Evolutionary conservation across 2,329 filamentous ascomycete species (phyloP).

Genomic region (Trichoderma brevicompactum): DNA sequence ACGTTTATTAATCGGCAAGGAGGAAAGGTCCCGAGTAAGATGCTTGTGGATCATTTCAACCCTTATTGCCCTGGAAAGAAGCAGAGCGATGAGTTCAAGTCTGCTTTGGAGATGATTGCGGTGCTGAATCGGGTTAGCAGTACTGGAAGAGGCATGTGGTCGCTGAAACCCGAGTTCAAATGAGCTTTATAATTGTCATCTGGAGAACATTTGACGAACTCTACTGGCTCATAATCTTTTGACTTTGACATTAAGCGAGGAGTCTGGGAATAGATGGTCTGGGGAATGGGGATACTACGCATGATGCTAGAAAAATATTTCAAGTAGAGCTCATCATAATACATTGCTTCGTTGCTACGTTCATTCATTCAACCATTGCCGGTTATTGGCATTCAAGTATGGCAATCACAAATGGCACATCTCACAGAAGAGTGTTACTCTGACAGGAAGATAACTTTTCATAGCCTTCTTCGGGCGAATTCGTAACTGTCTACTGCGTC

Average conservation of each 20-base stretch:
- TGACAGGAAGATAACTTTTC: slow-evolving; percentile 45
- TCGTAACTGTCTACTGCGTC: slow-evolving; percentile 49
- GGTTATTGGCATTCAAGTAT: background rate
- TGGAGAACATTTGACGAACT: background rate
- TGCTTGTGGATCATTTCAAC: slow-evolving; percentile 89
- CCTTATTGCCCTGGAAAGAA: slow-evolving; percentile 68
- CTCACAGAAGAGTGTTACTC: slow-evolving; percentile 26
- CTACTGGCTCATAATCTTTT: slow-evolving; percentile 17
- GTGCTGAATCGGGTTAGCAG: slow-evolving; percentile 64
- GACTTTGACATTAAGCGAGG: background rate
- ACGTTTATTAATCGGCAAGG: slow-evolving; percentile 79
- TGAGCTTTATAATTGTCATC: slow-evolving; percentile 27
- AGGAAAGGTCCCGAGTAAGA: slow-evolving; percentile 78
- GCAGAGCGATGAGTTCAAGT: slow-evolving; percentile 79
- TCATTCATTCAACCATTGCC: background rate
- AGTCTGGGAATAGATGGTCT: background rate
- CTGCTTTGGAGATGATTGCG: slow-evolving; percentile 77
- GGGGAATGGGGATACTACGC: background rate
- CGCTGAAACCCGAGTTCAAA: slow-evolving; percentile 46
- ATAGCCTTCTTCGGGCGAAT: slow-evolving; percentile 51
- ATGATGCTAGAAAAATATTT: background rate
- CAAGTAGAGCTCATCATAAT: background rate
- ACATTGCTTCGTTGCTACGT: background rate
- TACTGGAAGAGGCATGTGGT: slow-evolving; percentile 59
- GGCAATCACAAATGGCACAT: slow-evolving; percentile 16